Base-by-base conservation (phyloP, 164 flowering plant species). In the Liquidambar formosana region DNA sequence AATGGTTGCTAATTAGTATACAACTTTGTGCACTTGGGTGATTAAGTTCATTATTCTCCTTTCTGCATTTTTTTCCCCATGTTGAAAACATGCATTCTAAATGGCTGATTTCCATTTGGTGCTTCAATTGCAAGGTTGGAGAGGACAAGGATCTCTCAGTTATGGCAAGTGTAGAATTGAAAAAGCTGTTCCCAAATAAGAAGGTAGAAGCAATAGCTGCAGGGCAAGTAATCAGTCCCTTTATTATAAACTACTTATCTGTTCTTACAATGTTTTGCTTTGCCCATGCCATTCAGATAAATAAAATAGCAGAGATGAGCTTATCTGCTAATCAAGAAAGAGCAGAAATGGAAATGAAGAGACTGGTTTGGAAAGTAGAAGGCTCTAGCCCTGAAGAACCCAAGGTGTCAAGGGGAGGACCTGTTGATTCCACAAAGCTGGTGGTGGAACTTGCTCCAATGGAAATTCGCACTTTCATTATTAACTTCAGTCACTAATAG, bases 241-340 rank as follows among this genome's bases (percentile, higher is more conserved):
- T 33, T 6, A 33, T 33, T 33, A 2, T 33, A 33, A 33, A 33
- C 6, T 33, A 6, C 41, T 33, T 33, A 33, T 2, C 41, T 6
- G 6, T 33, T 33, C 41, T 33, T 33, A 33, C 41, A 33, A 33
- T 33, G 41, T 33, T 33, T 33, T 33, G 41, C 41, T 33, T 33
- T 33, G n/a, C 6, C 41, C 41, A 33, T 33, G 41, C 2, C 41
- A 14, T 69, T 61, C 96, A 95, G 99, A 93, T 95, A 9, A 73
- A 18, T 22, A 82, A 81, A 70, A 83, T 89, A 71, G 83, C 81
- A 23, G 97, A 95, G 76, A 93, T 76, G 84, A 90, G 72, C 79
- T 69, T 95, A 47, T 89, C 97, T 52, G 97, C 89, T 21, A 95
- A 95, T 67, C 97, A 95, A 85, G 94, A 83, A 73, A 87, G 90